Conservation (phyloP, 306 rosid genomes). For the Castanea sativa region DNA sequence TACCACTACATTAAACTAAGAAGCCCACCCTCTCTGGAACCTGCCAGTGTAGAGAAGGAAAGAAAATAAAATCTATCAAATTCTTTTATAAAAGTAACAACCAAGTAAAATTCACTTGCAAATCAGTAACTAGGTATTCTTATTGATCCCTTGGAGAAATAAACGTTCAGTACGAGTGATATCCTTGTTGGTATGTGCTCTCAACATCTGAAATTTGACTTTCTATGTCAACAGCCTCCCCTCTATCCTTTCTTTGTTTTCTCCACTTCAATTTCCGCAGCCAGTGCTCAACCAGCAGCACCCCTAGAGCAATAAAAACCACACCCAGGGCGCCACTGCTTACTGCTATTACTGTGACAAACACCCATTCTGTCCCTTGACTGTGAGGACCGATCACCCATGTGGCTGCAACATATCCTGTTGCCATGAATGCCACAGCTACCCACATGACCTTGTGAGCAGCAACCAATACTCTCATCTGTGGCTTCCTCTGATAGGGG, state of each 20-base stretch:
- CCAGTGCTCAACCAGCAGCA: conserved; percentile 52
- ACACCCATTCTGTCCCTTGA: conserved; percentile 26
- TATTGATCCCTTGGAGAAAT: no score
- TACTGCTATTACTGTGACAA: conserved; percentile 38
- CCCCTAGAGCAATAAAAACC: conserved; percentile 46
- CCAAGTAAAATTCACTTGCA: no score
- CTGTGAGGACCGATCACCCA: conserved; percentile 58
- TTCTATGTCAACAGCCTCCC: conserved; percentile 32
- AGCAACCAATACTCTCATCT: conserved; percentile 34
- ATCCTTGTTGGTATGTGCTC: conserved; percentile 52
- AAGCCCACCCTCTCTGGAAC: no score
- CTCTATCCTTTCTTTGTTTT: conserved; percentile 31
- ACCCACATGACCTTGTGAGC: conserved; percentile 74
- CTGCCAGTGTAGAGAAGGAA: no score
- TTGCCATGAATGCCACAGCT: conserved; percentile 67
- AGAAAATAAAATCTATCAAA: no score
- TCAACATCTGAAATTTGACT: conserved; percentile 67
- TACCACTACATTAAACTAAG: neutral
- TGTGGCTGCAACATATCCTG: conserved; percentile 54
- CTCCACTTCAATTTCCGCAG: conserved; percentile 61
- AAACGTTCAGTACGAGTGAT: conserved; percentile 50
- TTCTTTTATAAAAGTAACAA: no score
- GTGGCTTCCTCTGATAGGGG: conserved; percentile 52
- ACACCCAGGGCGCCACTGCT: conserved; percentile 52
- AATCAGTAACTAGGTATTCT: no score